Base-by-base conservation (phyloP, 1,139 yeast species). In the Zygoascus hellenicus region DNA sequence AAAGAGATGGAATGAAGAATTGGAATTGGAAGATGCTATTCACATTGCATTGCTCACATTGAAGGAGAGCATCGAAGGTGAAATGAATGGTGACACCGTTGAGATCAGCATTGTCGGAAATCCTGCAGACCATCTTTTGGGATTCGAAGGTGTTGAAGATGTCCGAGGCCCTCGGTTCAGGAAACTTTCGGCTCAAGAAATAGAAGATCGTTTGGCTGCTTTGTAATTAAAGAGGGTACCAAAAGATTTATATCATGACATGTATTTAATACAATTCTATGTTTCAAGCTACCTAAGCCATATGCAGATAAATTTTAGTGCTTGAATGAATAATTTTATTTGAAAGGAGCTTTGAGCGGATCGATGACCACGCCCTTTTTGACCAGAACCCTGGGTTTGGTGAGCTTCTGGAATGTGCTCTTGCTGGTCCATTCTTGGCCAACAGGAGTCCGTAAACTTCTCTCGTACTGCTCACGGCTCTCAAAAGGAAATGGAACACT, bases 51-150 rank as follows among this genome's bases (percentile, higher is more conserved):
- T 94, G 47, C 73, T 94, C 59, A 94, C 98, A 3, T 75, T 94
- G 65, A 94, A 94, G 68, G 99, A 94, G 68, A 82, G 96, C 19
- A 94, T 94, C 46, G 99, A 94, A 67, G 98, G 98, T 50, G 99
- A 94, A 63, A 86, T 94, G 79, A 88, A 86, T 53, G 97, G 97
- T 42, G 94, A 89, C 56, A 90, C 95, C 49, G 92, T 94, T 58
- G 98, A 94, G 67, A 86, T 94, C 54, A 87, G 94, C 26, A 76
- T 94, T 38, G 81, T 92, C 48, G 90, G 96, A 52, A 86, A 80
- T 47, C 85, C 95, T 38, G 84, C 88, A 59, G 89, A 85, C 53
- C 83, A 83, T 49, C 64, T 83, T 63, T 76, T 90, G 57, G 97
- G 97, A 0, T 88, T 82, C 67, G 78, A 77, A 60, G 97, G 97